Evolutionary conservation across 306 rosid species (phyloP), one percentile per base, ranked within the genome.

Genomic region (Malus orientalis): DNA sequence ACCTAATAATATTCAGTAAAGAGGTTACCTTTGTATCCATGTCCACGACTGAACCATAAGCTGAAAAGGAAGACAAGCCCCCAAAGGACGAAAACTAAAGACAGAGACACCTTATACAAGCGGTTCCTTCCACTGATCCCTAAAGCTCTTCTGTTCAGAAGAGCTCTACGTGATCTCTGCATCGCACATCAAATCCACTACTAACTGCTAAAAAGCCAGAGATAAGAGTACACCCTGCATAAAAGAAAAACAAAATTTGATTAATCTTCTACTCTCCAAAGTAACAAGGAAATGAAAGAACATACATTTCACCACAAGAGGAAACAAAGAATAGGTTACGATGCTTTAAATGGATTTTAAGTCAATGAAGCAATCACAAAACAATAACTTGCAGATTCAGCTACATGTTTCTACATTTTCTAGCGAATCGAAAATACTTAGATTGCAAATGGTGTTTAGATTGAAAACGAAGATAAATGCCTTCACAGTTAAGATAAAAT

Each of bases 151-250:
- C 88, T 82, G 38, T 71, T 70, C 63, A 89, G 86, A 92, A 90
- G 86, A 89, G 97, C 92, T 83, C 84, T 85, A 68, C 87, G 88
- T 44, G 93, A 89, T 75, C 87, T 85, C 88, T 90, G 98, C 98
- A 92, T 95, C 32, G 88, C 86, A 81, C 93, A 89, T 89, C 79
- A 90, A 92, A 75, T 82, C 70, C 84, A 79, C 38, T 73, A 59
- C 85, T 51, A 73, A 59, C 55, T 40, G 4, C 54, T 49, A 18
- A 67, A 63, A 61, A 68, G 54, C 27, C 4, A 36, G 71, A 80
- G 69, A 65, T 69, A 42, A 42, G 76, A 57, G 49, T 54, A 44
- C 78, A 42, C 77, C 86, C 92, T 84, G 83, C 76, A 86, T 36
- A 58, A 73, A 12, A 79, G 18, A 79, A 79, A 63, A 23, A 74